Evolutionary conservation across 2,329 filamentous ascomycete genomes (phyloP), one percentile per base, ranked within the genome.

Genomic region (Reticulascus tulasneorum): DNA sequence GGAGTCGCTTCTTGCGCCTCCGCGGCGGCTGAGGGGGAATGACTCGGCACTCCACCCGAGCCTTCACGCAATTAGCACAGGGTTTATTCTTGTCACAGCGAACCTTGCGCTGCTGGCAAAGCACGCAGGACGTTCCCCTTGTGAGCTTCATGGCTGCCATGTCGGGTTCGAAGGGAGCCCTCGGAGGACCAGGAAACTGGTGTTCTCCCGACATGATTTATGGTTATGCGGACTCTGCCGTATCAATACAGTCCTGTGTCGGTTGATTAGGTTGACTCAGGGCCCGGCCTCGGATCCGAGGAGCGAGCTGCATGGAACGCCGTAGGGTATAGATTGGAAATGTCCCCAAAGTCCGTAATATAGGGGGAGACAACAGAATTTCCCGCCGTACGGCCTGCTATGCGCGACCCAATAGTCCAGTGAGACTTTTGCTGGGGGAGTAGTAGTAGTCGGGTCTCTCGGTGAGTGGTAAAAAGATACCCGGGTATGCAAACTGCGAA

Each of bases 91-190:
- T 83, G 58, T 87, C 79, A 58, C 84, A 88, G 41, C 80, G 80
- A 26, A 88, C 74, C 56, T 88, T 88, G 42, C 83, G 77, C 55
- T 85, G 82, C 54, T 89, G 84, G 53, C 86, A 91, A 15, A 81
- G 69, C 11, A 86, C 71, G 51, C 86, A 91, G 42, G 74, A 77
- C 43, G 76, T 75, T 40, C 75, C 75, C 32, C 75, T 67, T 24
- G 74, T 78, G 47, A 79, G 58, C 56, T 79, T 79, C 47, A 73
- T 56, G 37, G 63, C 58, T 28, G 40, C 40, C 24, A 66, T 63
- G 41, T 75, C 71, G 42, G 41, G 41, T 33, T 44, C 45, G 18
- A 47, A 43, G 29, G 49, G 51, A 29, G 29, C 31, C 17, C 49
- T 51, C 26, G 23, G 40, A 23, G 47, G 50, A 17, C 38, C 36